Conservation (phyloP, 2,329 filamentous ascomycete genomes). For the Pleomassaria siparia region DNA sequence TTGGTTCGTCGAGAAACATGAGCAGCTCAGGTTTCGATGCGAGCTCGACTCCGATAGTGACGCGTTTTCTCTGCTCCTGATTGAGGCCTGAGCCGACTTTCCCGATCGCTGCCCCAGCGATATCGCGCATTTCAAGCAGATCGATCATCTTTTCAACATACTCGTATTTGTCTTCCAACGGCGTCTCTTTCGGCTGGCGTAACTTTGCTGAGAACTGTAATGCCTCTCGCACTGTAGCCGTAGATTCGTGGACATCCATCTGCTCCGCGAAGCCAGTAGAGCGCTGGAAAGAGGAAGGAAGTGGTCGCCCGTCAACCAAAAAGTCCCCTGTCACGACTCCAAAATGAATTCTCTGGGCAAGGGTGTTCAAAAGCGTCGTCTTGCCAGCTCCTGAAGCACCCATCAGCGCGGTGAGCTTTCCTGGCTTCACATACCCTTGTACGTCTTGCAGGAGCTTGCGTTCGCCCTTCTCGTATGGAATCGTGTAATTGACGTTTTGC, state of each 20-base stretch:
- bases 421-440: constrained; percentile 58
- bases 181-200: constrained; percentile 61
- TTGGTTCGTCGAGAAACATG: constrained; percentile 78
- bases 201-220: constrained; percentile 67
- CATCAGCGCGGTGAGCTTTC: constrained; percentile 53
- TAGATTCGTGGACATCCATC: constrained; percentile 64
- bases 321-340: constrained; percentile 65
- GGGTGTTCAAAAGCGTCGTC: constrained; percentile 78
- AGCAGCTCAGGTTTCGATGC: constrained; percentile 69
- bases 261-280: constrained; percentile 68
- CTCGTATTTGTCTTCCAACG: constrained; percentile 62
- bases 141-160: constrained; percentile 68
- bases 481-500: constrained; percentile 62
- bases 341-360: constrained; percentile 66
- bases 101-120: constrained; percentile 67
- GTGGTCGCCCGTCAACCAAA: constrained; percentile 61
- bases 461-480: constrained; percentile 65
- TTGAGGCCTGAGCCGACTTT: constrained; percentile 61
- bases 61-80: constrained; percentile 68
- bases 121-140: constrained; percentile 66
- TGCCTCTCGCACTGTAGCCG: constrained; percentile 65
- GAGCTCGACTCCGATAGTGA: constrained; percentile 64
- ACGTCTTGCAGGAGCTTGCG: constrained; percentile 60
- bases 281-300: constrained; percentile 62
- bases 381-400: constrained; percentile 70